Conservation (phyloP, 202 grass and related monocot genomes). For the Bolboschoenoplectus hybrid region DNA sequence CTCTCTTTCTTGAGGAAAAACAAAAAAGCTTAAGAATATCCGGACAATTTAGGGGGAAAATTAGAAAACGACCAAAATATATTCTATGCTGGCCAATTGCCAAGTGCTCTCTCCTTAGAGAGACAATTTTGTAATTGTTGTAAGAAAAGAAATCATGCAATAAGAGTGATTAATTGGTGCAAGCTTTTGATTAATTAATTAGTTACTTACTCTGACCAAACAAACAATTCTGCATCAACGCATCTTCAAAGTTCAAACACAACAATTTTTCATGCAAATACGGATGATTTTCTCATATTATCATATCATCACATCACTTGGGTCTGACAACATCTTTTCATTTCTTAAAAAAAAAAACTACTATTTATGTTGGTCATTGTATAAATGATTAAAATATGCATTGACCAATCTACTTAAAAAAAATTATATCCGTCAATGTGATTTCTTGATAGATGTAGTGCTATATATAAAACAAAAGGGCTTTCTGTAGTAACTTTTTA, state of each 20-base stretch:
- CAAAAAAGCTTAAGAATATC: not conserved
- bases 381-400: not conserved
- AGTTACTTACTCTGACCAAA: not conserved
- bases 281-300: not conserved
- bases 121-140: not conserved
- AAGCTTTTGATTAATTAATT: not conserved
- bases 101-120: not conserved
- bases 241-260: not conserved
- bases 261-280: too few relatives aligned
- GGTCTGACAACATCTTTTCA: not conserved
- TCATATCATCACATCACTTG: not conserved
- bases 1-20: not conserved
- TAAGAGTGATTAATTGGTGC: not conserved
- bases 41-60: not conserved
- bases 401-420: not conserved
- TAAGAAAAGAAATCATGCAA: not conserved
- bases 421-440: not conserved
- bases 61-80: constrained; percentile 2
- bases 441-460: not conserved
- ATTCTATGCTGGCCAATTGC: constrained; percentile 24
- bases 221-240: not conserved
- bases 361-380: not conserved
- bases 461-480: too few relatives aligned
- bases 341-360: not conserved
- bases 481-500: not conserved